Base-by-base conservation (phyloP, 306 rosid species). In the Castanea mollissima region DNA sequence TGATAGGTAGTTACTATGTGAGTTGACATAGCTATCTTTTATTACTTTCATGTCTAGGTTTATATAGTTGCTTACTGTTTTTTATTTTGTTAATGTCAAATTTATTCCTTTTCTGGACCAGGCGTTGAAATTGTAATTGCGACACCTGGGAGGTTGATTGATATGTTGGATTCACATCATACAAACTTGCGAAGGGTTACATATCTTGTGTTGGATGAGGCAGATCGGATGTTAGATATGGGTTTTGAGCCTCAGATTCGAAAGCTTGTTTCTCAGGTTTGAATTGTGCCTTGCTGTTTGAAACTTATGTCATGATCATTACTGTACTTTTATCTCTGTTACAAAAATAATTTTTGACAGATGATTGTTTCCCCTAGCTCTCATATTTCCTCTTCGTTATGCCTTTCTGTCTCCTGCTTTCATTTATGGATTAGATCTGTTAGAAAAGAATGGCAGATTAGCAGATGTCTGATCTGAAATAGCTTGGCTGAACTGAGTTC, bases 161-260 rank as follows among this genome's bases (percentile, higher is more conserved):
- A 96, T 86, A 96, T 96, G 99, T 71, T 96, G 31, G 99, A 96
- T 84, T 96, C 99, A 16, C 92, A 96, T 85, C 97, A 91, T 90
- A 96, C 99, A 32, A 96, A 96, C 82, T 87, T 96, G 90, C 93
- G 96, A 59, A 91, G 99, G 89, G 97, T 96, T 78, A 96, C 97
- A 21, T 96, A 93, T 84, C 96, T 96, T 75, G 99, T 96, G 55
- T 81, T 96, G 86, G 98, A 96, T 75, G 99, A 96, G 89, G 99
- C 98, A 44, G 99, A 96, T 78, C 87, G 99, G 80, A 93, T 96
- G 99, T 85, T 96, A 78, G 99, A 96, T 84, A 96, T 96, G 99
- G 99, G 99, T 27, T 96, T 96, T 87, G 98, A 96, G 73, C 99
- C 99, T 59, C 99, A 96, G 81, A 91, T 96, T 78, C 85, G 94